These are phyloP conservation scores for Phytophthora cactorum DNA, from an alignment of 352 stramenopile genomes.

Conservation along the genomic window DNA sequence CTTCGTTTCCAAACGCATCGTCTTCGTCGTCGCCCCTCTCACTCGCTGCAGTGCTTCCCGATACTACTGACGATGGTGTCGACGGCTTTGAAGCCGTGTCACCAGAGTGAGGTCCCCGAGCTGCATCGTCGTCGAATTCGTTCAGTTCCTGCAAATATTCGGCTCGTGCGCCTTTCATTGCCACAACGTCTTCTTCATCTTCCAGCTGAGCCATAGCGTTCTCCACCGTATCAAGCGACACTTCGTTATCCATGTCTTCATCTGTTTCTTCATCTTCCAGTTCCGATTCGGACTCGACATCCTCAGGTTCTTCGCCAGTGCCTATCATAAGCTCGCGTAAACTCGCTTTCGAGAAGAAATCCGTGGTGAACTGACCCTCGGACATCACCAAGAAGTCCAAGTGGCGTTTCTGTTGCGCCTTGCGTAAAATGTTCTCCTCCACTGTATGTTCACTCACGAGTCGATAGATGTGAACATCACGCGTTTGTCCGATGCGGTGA, in stretches of 20 bases:
- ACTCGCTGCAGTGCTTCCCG: slow-evolving; percentile 42
- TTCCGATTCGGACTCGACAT: slow-evolving; percentile 52
- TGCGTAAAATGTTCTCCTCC: slow-evolving; percentile 99
- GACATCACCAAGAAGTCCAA: slow-evolving; percentile 95
- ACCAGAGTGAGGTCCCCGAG: neutral
- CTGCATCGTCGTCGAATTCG: slow-evolving; percentile 69
- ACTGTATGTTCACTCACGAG: slow-evolving; percentile 97
- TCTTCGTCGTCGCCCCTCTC: slow-evolving; percentile 51
- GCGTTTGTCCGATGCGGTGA: slow-evolving; percentile 98
- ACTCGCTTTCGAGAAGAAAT: slow-evolving; percentile 87
- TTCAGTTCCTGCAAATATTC: slow-evolving; percentile 62
- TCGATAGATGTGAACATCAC: slow-evolving; percentile 99
- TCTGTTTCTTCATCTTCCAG: slow-evolving; percentile 39
- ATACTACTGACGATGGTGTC: slow-evolving; percentile 48
- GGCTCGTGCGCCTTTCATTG: slow-evolving; percentile 84
- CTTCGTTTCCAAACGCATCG: slow-evolving; percentile 33
- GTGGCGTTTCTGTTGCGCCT: slow-evolving; percentile 97
- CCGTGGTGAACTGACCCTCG: slow-evolving; percentile 74
- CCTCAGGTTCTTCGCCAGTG: slow-evolving; percentile 15
- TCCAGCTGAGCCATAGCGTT: slow-evolving; percentile 95
- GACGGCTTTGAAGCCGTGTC: slow-evolving; percentile 25
- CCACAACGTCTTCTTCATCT: slow-evolving; percentile 95
- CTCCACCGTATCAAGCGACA: slow-evolving; percentile 84
- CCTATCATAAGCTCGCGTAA: slow-evolving; percentile 91
- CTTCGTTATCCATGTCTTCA: slow-evolving; percentile 58